A percentile compares a stretch with the other conserved stretches of the same genome.
Conservation (phyloP, 208 protist species). For the Trypanosoma congolense region DNA sequence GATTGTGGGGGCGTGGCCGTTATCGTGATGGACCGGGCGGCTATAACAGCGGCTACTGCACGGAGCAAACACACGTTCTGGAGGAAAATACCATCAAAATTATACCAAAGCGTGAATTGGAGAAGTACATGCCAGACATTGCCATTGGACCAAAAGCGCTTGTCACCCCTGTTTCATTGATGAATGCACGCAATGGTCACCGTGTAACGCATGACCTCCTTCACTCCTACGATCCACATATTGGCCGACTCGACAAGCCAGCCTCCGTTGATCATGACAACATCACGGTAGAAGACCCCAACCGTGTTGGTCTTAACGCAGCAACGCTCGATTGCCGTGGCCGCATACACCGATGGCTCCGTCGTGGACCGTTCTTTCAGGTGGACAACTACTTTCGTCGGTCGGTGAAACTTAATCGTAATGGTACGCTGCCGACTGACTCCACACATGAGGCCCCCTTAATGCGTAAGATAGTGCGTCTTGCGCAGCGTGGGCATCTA, state of each 20-base stretch:
- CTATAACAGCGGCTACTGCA: constrained; percentile 90
- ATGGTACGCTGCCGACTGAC: constrained; percentile 37
- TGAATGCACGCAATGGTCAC: constrained; percentile 85
- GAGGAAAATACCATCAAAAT: constrained; percentile 77
- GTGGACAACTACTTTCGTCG: constrained; percentile 87
- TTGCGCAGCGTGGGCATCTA: constrained; percentile 66
- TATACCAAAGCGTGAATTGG: constrained; percentile 87
- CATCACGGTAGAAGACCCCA: constrained; percentile 80
- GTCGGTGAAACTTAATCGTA: constrained; percentile 45
- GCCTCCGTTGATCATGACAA: constrained; percentile 83
- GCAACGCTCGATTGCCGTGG: constrained; percentile 80
- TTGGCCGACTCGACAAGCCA: constrained; percentile 68
- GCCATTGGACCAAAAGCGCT: constrained; percentile 76
- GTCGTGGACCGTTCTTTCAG: constrained; percentile 85
- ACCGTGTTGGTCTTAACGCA: constrained; percentile 85
- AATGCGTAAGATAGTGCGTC: constrained; percentile 74
- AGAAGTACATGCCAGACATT: constrained; percentile 91
- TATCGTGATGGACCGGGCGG: constrained; percentile 75
- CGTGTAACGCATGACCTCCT: constrained; percentile 89
- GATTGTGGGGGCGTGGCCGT: constrained; percentile 69
- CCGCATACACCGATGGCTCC: constrained; percentile 87
- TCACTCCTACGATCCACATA: constrained; percentile 86
- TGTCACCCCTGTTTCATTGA: constrained; percentile 86
- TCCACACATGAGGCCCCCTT: constrained; percentile 64
- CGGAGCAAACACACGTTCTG: constrained; percentile 70